phyloP scores from a whole-genome alignment of 768 basidiomycete species.

The Podaxis sp. region DNA sequence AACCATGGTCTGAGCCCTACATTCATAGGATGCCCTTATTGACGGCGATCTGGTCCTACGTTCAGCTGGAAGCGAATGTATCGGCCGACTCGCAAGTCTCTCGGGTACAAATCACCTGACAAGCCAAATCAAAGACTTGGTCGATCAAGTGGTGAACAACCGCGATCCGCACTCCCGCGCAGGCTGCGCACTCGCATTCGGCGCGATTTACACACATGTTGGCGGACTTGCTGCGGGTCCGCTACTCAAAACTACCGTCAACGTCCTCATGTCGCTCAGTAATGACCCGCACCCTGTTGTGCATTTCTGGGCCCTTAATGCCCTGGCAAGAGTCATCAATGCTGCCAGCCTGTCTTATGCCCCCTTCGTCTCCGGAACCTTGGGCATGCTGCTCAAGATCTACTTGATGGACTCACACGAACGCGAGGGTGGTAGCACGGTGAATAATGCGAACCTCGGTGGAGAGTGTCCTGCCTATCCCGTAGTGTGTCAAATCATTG shows the following conservation, averaged over 20 bases:
- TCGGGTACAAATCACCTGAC: constrained; percentile 84
- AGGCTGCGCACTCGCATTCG: constrained; percentile 91
- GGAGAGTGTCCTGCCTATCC: constrained; percentile 93
- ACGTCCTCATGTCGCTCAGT: constrained; percentile 90
- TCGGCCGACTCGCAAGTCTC: constrained; percentile 83
- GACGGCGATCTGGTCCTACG: constrained; percentile 80
- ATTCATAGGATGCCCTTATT: constrained; percentile 65
- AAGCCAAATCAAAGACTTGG: constrained; percentile 82
- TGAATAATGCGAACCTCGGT: constrained; percentile 78
- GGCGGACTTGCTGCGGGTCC: constrained; percentile 95
- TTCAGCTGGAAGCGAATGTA: constrained; percentile 78
- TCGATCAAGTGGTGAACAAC: constrained; percentile 92
- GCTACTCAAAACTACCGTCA: constrained; percentile 91
- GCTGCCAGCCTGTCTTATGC: constrained; percentile 91
- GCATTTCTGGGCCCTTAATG: constrained; percentile 89
- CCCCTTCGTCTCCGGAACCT: constrained; percentile 82
- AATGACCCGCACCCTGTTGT: constrained; percentile 97
- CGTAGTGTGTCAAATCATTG: constrained; percentile 86
- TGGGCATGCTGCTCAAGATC: constrained; percentile 88
- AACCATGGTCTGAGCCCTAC: neutral
- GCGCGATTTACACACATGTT: constrained; percentile 87
- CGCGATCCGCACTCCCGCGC: constrained; percentile 90
- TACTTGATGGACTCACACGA: constrained; percentile 92
- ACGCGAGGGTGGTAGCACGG: constrained; percentile 76
- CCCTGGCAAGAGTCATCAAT: constrained; percentile 83